Percentiles rank a stretch among this genome's conserved stretches.
These are phyloP conservation scores for Verbascum thapsus DNA, from an alignment of 257 asterid genomes.

Conservation along the genomic window DNA sequence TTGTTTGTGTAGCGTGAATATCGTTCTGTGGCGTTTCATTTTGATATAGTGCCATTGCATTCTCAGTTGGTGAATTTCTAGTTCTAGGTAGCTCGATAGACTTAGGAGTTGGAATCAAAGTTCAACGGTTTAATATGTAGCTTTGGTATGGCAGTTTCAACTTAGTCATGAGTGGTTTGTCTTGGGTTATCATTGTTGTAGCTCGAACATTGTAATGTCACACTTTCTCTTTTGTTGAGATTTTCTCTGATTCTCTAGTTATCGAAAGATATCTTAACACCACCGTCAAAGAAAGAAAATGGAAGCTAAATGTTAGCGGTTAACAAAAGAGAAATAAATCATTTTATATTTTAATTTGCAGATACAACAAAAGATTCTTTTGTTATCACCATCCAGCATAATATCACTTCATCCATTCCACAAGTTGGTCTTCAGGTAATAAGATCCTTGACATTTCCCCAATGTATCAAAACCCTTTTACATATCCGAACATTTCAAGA, in stretches of 20 bases:
- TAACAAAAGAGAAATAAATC: conserved; percentile 8
- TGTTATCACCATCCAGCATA: conserved; percentile 68
- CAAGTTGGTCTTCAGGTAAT: conserved; percentile 93
- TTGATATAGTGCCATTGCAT: neutral
- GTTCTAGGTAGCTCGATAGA: neutral
- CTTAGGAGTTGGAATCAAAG: neutral
- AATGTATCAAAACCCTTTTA: neutral
- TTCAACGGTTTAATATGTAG: neutral
- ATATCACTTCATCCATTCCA: conserved; percentile 88
- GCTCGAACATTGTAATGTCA: conserved; percentile 6
- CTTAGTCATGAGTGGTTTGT: neutral
- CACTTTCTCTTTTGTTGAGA: neutral
- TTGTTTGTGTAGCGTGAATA: neutral
- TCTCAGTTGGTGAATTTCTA: neutral
- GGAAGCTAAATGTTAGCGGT: neutral
- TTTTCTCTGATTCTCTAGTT: conserved; percentile 12
- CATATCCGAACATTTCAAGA: neutral
- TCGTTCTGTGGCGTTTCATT: conserved; percentile 5
- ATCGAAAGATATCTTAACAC: neutral
- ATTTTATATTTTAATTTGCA: conserved; percentile 41
- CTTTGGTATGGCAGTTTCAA: conserved; percentile 10
- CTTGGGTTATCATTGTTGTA: conserved; percentile 1
- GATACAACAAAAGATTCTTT: conserved; percentile 52
- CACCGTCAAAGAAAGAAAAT: conserved; percentile 7
- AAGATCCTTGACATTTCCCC: conserved; percentile 4